Conservation (phyloP, 2,329 filamentous ascomycete genomes). For the Penicillium verrucosum region DNA sequence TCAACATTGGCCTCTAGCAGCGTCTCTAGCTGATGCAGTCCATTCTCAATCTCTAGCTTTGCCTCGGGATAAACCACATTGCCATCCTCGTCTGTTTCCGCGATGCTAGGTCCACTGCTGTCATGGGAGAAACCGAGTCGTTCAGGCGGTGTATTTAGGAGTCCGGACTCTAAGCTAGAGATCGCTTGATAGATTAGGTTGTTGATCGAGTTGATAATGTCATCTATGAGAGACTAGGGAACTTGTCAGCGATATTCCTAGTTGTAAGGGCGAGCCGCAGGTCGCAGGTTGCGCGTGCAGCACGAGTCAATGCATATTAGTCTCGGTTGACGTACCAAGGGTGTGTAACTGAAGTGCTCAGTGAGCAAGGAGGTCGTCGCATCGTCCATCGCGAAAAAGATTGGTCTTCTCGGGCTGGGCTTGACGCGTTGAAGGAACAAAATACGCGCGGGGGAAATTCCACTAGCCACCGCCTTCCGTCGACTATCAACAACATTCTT, state of each 20-base stretch:
- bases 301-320: not conserved
- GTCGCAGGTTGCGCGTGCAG: constrained; percentile 1
- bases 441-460: constrained; percentile 15
- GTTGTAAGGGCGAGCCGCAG: constrained; percentile 7
- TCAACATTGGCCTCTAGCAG: constrained; percentile 77
- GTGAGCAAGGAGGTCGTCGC: constrained; percentile 66
- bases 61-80: constrained; percentile 50
- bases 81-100: constrained; percentile 47
- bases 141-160: constrained; percentile 69
- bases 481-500: constrained; percentile 10
- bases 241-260: constrained; percentile 15
- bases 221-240: constrained; percentile 81
- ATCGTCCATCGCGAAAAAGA: constrained; percentile 40
- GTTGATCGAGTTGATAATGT: constrained; percentile 96
- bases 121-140: constrained; percentile 71
- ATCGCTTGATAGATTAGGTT: constrained; percentile 87
- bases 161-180: constrained; percentile 78
- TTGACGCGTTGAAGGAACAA: constrained; percentile 18
- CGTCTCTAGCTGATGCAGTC: constrained; percentile 79
- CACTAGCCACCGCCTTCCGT: constrained; percentile 18
- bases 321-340: constrained; percentile 62
- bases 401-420: constrained; percentile 1
- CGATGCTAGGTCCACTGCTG: constrained; percentile 46
- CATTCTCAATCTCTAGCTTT: constrained; percentile 77
- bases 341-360: constrained; percentile 93